Evolutionary conservation across 78 protist species (phyloP).

Genomic region (Emiliania huxleyi): DNA sequence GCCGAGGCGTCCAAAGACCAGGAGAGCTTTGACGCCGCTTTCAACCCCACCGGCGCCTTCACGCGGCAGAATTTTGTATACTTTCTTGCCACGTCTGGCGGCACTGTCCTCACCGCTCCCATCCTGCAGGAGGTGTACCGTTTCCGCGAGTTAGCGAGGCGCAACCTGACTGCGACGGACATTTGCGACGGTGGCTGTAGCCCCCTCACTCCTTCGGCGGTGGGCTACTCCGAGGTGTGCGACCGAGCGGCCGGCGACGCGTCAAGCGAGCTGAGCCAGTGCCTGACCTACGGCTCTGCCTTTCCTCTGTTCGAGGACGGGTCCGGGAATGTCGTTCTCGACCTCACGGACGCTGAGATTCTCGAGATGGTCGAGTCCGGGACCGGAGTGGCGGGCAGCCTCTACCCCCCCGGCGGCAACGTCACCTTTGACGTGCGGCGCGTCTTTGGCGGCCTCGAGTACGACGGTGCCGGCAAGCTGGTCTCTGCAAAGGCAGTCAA

Average conservation of each 20-base stretch:
- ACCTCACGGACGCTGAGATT: background rate
- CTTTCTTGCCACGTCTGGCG: background rate
- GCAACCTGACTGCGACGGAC: background rate
- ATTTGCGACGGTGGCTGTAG: background rate
- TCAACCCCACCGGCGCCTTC: no score
- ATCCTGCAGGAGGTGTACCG: background rate
- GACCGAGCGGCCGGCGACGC: background rate
- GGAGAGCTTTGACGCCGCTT: background rate
- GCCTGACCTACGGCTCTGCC: background rate
- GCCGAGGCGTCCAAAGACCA: background rate
- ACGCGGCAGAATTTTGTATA: background rate
- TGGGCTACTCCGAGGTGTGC: background rate
- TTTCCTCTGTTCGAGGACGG: background rate
- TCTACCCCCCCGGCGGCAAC: background rate
- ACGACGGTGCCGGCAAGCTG: background rate
- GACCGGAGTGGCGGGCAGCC: background rate
- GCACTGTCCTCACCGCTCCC: background rate
- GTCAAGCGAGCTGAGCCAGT: background rate
- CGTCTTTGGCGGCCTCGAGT: background rate
- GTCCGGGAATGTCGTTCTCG: background rate
- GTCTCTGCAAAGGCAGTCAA: background rate
- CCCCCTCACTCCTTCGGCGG: background rate
- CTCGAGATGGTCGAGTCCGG: background rate
- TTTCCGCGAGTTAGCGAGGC: background rate
- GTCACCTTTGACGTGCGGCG: background rate